These are phyloP conservation scores for Athelia sp. DNA, from an alignment of 1,284 basidiomycete genomes.

Conservation along the genomic window DNA sequence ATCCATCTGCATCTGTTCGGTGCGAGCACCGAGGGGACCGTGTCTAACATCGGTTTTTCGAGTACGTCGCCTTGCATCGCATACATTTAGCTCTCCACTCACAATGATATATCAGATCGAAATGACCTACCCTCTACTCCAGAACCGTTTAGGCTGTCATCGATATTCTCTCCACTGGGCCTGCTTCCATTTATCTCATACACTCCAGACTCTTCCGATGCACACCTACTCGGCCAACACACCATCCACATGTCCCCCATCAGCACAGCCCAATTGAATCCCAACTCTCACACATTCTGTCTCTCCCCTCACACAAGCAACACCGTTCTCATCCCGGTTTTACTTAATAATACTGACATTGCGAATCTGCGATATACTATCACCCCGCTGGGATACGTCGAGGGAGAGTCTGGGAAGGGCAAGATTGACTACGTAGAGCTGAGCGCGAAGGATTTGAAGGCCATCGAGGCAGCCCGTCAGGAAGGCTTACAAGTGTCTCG, in stretches of 20 bases:
- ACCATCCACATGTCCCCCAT: constrained; percentile 89
- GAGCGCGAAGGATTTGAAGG: constrained; percentile 58
- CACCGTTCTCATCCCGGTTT: constrained; percentile 68
- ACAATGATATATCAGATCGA: too few relatives aligned
- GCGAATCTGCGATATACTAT: constrained; percentile 72
- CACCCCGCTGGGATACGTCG: constrained; percentile 58
- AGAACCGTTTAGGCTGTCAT: constrained; percentile 36
- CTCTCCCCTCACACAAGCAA: constrained; percentile 42
- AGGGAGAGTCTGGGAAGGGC: too few relatives aligned
- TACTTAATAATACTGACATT: constrained; percentile 90
- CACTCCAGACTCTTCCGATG: constrained; percentile 26
- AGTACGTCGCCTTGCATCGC: too few relatives aligned
- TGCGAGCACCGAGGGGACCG: constrained; percentile 14
- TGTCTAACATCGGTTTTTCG: constrained; percentile 10
- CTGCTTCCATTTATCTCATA: constrained; percentile 32
- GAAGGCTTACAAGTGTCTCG: constrained; percentile 42
- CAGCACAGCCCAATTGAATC: constrained; percentile 81
- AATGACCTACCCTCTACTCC: constrained; percentile 37
- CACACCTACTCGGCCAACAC: constrained; percentile 82
- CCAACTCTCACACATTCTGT: constrained; percentile 66
- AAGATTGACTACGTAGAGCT: constrained; percentile 55
- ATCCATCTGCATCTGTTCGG: constrained; percentile 43
- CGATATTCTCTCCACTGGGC: constrained; percentile 40
- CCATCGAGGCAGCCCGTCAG: constrained; percentile 54
- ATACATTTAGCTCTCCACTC: too few relatives aligned